Evolutionary conservation across 352 stramenopile genomes (phyloP).

Genomic region (Peronospora destructor): DNA sequence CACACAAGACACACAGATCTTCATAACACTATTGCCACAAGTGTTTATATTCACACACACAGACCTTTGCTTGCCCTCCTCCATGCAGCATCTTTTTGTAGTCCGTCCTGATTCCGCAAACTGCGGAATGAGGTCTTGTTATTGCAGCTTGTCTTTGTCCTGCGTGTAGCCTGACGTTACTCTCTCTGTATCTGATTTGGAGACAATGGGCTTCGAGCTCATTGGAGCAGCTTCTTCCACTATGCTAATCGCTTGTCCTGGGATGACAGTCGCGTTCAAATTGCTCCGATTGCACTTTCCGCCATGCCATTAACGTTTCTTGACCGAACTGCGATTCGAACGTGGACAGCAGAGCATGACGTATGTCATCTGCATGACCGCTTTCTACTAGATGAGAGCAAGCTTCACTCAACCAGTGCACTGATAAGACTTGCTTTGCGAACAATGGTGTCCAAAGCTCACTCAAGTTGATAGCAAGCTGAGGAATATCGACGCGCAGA

Average conservation of each 20-base stretch:
- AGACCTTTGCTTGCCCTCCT: constrained; percentile 5
- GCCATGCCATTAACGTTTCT: constrained; percentile 48
- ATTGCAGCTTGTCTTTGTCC: neutral
- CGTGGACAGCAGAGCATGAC: constrained; percentile 35
- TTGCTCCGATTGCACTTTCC: constrained; percentile 34
- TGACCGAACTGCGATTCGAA: constrained; percentile 27
- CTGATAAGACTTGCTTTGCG: constrained; percentile 33
- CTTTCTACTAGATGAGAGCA: constrained; percentile 34
- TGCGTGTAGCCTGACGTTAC: constrained; percentile 1
- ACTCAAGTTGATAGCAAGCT: constrained; percentile 45
- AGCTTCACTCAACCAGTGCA: constrained; percentile 47
- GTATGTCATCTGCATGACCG: constrained; percentile 43
- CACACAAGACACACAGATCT: constrained; percentile 15
- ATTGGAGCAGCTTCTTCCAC: constrained; percentile 28
- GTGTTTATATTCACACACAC: constrained; percentile 25
- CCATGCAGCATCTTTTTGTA: neutral
- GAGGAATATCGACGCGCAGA: constrained; percentile 67
- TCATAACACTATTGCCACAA: constrained; percentile 19
- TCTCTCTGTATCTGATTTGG: neutral
- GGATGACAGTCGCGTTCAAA: constrained; percentile 31
- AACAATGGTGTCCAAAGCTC: constrained; percentile 63
- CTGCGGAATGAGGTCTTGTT: neutral
- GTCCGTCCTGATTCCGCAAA: neutral
- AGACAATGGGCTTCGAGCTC: constrained; percentile 1
- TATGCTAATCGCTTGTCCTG: constrained; percentile 29